A percentile compares a stretch with the other conserved stretches of the same genome.
phyloP scores from a whole-genome alignment of 2,329 filamentous ascomycete species.

The Exophiala alcalophila region DNA sequence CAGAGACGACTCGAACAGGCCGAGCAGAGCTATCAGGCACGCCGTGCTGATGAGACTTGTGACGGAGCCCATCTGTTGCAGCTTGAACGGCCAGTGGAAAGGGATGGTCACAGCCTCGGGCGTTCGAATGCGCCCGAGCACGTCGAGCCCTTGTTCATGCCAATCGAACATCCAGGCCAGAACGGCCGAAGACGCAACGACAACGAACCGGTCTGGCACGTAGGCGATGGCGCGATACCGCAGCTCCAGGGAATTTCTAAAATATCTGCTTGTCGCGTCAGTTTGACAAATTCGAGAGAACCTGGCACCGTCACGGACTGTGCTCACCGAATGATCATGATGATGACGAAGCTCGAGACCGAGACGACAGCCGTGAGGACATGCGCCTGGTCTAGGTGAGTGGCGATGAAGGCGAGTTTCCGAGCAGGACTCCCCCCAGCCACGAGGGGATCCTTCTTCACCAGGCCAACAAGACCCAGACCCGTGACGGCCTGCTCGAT shows the following conservation, averaged over 20 bases:
- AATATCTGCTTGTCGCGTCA: conserved; percentile 2
- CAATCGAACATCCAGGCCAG: conserved; percentile 4
- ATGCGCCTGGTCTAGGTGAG: neutral
- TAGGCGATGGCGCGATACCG: conserved; percentile 1
- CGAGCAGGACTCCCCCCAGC: conserved; percentile 6
- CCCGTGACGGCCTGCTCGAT: conserved; percentile 8
- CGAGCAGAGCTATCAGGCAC: conserved; percentile 5
- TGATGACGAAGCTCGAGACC: conserved; percentile 2
- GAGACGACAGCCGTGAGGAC: conserved; percentile 3
- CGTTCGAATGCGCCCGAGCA: conserved; percentile 8
- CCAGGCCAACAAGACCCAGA: conserved; percentile 4
- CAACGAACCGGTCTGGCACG: conserved; percentile 9
- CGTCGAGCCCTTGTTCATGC: conserved; percentile 7
- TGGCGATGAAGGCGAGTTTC: conserved; percentile 7
- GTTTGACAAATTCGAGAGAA: neutral
- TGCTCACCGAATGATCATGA: conserved; percentile 6
- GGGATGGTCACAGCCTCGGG: conserved; percentile 3
- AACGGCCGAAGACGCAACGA: conserved; percentile 1
- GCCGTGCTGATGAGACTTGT: conserved; percentile 7
- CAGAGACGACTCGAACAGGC: conserved; percentile 13
- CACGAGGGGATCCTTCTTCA: neutral
- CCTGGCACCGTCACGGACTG: neutral
- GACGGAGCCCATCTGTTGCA: conserved; percentile 1
- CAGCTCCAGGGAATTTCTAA: conserved; percentile 2
- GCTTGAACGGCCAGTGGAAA: conserved; percentile 9